Conservation (phyloP, 208 protist genomes). For the Porcisia hertigi region DNA sequence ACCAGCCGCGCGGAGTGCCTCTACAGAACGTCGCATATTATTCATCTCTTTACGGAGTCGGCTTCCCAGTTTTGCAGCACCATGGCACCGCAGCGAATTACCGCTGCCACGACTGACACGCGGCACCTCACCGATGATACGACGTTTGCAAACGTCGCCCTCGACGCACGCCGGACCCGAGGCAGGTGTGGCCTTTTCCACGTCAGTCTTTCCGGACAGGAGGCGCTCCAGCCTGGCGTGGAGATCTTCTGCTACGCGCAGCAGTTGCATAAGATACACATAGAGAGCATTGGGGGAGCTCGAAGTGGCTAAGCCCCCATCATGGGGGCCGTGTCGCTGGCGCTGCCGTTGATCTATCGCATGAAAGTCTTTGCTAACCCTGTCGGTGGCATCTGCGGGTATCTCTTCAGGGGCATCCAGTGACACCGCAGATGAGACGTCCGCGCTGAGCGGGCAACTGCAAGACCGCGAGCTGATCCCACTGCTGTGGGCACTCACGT, state of each 20-base stretch:
- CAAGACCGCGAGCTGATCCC: not conserved
- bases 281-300: constrained; percentile 12
- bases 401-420: not conserved
- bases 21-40: constrained; percentile 14
- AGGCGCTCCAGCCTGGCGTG: constrained; percentile 2
- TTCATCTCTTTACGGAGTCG: constrained; percentile 29
- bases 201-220: not conserved
- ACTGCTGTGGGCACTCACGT: constrained; percentile 38
- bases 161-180: not conserved
- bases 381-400: not conserved
- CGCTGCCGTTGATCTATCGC: not conserved
- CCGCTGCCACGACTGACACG: not conserved
- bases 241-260: constrained; percentile 17
- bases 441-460: not conserved
- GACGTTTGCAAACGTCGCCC: not conserved
- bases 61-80: constrained; percentile 26
- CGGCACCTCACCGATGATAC: not conserved
- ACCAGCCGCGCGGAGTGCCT: constrained; percentile 14
- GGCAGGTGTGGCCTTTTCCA: not conserved
- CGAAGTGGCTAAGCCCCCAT: constrained; percentile 9
- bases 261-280: constrained; percentile 6
- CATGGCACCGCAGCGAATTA: constrained; percentile 4
- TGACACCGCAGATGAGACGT: not conserved
- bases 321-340: not conserved
- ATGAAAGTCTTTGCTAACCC: not conserved